Evolutionary conservation across 2,329 filamentous ascomycete genomes (phyloP).

Genomic region (Alternaria consortialis): DNA sequence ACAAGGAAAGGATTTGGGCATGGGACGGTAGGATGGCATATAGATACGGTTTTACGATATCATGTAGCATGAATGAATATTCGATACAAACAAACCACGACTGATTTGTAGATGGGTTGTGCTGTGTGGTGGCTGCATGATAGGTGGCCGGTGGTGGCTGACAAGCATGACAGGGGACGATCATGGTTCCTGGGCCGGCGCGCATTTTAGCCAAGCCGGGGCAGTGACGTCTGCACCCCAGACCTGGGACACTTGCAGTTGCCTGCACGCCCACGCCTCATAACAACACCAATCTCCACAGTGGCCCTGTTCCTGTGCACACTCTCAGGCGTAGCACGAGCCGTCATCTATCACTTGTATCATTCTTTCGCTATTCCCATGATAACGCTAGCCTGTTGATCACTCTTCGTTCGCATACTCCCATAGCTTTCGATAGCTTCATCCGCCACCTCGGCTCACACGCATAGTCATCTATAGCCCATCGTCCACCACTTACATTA

Average conservation of each 20-base stretch:
- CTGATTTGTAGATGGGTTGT: neutral
- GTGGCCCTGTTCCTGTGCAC: neutral
- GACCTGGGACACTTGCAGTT: conserved; percentile 17
- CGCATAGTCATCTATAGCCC: neutral
- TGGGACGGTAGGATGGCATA: conserved; percentile 13
- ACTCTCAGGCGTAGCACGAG: neutral
- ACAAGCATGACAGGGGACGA: conserved; percentile 20
- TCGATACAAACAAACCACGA: conserved; percentile 4
- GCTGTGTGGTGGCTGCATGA: neutral
- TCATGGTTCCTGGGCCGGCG: conserved; percentile 26
- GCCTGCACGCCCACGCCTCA: conserved; percentile 20
- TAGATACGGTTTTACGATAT: conserved; percentile 35
- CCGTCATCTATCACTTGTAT: neutral
- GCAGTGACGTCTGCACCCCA: conserved; percentile 30
- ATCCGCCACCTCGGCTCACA: conserved; percentile 25
- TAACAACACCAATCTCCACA: conserved; percentile 4
- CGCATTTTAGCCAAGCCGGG: conserved; percentile 17
- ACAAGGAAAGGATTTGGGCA: conserved; percentile 28
- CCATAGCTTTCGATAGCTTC: conserved; percentile 17
- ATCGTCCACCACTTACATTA: neutral
- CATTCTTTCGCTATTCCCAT: conserved; percentile 2
- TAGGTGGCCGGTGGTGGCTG: conserved; percentile 5
- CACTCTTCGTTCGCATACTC: neutral
- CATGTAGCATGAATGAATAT: conserved; percentile 28
- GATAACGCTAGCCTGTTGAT: neutral